Evolutionary conservation across 1,139 yeast species (phyloP).

Genomic region (Geotrichum aggregatum): DNA sequence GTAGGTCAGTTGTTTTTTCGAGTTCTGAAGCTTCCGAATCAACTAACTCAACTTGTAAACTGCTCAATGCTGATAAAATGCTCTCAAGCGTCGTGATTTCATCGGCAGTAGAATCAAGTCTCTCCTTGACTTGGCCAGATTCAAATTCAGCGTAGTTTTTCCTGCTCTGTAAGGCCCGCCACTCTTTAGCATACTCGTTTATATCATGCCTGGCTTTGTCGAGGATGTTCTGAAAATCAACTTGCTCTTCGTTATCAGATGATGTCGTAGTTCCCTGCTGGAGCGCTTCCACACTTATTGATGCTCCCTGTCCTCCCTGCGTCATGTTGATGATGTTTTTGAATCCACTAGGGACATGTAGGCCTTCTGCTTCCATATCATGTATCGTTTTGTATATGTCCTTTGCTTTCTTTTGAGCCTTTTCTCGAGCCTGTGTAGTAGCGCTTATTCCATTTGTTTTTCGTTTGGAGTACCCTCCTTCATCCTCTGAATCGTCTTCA

Average conservation of each 20-base stretch:
- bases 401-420: slow-evolving; percentile 26
- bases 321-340: slow-evolving; percentile 36
- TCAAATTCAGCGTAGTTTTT: slow-evolving; percentile 29
- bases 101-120: slow-evolving; percentile 25
- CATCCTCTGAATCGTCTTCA: slow-evolving; percentile 23
- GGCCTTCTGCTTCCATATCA: slow-evolving; percentile 40
- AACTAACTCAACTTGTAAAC: slow-evolving; percentile 23
- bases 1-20: slow-evolving; percentile 16
- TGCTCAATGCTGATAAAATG: slow-evolving; percentile 25
- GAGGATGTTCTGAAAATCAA: slow-evolving; percentile 21
- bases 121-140: slow-evolving; percentile 24
- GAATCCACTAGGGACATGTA: slow-evolving; percentile 39
- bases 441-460: slow-evolving; percentile 18
- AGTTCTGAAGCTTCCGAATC: slow-evolving; percentile 3
- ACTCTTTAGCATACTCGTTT: slow-evolving; percentile 30
- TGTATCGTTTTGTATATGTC: slow-evolving; percentile 40
- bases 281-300: slow-evolving; percentile 10
- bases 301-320: slow-evolving; percentile 18
- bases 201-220: slow-evolving; percentile 33
- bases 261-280: background rate
- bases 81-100: slow-evolving; percentile 22
- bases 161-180: slow-evolving; percentile 32
- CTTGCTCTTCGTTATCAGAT: slow-evolving; percentile 7
- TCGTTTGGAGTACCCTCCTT: slow-evolving; percentile 25
- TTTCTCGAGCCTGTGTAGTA: slow-evolving; percentile 23